Conservation (phyloP, 306 rosid species). For the Acacia crassicarpa region DNA sequence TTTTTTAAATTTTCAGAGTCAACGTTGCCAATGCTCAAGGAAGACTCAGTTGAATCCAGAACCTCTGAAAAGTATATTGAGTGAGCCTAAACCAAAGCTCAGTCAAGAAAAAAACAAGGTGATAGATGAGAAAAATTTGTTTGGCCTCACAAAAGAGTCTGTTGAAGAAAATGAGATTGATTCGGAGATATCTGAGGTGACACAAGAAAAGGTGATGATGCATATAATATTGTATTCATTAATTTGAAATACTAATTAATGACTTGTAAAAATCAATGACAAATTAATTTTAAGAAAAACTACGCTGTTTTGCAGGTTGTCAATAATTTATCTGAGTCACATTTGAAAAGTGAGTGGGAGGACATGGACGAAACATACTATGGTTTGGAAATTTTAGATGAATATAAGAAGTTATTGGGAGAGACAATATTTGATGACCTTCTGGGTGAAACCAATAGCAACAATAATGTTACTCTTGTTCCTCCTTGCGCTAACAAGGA, state of each 20-base stretch:
- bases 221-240: background rate
- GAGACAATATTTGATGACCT: background rate
- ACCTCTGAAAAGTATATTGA: background rate
- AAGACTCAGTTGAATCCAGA: background rate
- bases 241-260: background rate
- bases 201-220: background rate
- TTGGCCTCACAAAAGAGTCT: background rate
- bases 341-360: background rate
- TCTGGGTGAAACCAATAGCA: background rate
- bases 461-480: background rate
- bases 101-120: background rate
- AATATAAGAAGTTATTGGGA: background rate
- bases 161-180: background rate
- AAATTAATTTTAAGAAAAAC: too few relatives aligned
- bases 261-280: background rate
- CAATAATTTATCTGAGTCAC: background rate
- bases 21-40: background rate
- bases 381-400: background rate
- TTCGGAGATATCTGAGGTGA: background rate
- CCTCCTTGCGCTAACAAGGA: background rate
- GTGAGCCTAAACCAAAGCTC: background rate
- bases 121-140: background rate
- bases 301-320: background rate
- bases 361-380: background rate
- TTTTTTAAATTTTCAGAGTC: background rate